Percentiles rank a stretch among this genome's conserved stretches.
Evolutionary conservation across 805 yeast genomes (phyloP).

Genomic region (Diddensiella transvaalensis): DNA sequence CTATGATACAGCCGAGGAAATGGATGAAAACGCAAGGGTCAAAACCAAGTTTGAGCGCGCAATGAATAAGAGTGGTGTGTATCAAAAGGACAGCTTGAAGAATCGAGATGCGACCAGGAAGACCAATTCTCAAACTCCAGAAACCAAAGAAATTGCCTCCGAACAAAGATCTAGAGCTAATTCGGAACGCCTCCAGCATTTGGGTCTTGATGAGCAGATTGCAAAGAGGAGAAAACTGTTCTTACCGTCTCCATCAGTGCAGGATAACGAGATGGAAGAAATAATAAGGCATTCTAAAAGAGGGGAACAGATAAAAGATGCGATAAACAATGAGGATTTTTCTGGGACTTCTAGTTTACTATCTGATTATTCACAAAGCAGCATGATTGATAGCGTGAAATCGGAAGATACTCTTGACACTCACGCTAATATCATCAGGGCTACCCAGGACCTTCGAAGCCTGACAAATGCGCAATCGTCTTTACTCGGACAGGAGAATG

Average conservation of each 20-base stretch:
- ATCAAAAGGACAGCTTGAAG: constrained; percentile 16
- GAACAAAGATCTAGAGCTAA: constrained; percentile 26
- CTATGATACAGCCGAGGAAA: constrained; percentile 66
- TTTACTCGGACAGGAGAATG: constrained; percentile 31
- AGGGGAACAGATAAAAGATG: constrained; percentile 21
- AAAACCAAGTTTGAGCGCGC: constrained; percentile 40
- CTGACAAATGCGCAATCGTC: constrained; percentile 36
- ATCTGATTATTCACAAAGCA: constrained; percentile 1
- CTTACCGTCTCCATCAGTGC: constrained; percentile 36
- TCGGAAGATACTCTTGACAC: constrained; percentile 34
- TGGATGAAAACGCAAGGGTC: constrained; percentile 36
- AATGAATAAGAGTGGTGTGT: constrained; percentile 33
- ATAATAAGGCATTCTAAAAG: constrained; percentile 29
- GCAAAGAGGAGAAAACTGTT: constrained; percentile 39
- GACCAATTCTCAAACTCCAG: constrained; percentile 19
- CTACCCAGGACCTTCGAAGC: constrained; percentile 36
- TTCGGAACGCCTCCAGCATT: constrained; percentile 31
- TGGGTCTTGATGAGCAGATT: constrained; percentile 28
- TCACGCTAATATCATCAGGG: constrained; percentile 35
- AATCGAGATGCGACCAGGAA: constrained; percentile 20
- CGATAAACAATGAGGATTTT: constrained; percentile 19
- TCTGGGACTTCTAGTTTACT: constrained; percentile 16
- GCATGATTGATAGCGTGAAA: not conserved
- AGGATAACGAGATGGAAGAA: constrained; percentile 32
- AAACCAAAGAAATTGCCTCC: constrained; percentile 27